A percentile compares a stretch with the other conserved stretches of the same genome.
These are phyloP conservation scores for Penicillium herquei DNA, from an alignment of 495 filamentous ascomycete species.

Conservation along the genomic window DNA sequence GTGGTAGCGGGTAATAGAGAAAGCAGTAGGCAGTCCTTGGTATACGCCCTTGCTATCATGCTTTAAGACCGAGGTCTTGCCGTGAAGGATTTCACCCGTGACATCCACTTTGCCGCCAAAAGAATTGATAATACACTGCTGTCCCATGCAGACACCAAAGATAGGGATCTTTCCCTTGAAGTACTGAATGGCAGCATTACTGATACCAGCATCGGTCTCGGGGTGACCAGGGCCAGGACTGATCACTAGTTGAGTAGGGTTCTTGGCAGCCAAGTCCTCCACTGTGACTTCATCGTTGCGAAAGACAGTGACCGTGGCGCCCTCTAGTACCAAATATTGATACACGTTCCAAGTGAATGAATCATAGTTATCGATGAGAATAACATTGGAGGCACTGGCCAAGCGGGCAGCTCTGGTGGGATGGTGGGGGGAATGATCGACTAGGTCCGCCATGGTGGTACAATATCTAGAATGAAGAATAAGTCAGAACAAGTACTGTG, in stretches of 20 bases:
- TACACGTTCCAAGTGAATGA: constrained; percentile 99
- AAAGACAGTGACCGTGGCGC: constrained; percentile 81
- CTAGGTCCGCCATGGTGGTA: constrained; percentile 46
- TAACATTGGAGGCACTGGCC: constrained; percentile 78
- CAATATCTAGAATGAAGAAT: not conserved
- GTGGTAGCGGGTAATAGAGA: constrained; percentile 93
- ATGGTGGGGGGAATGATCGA: constrained; percentile 86
- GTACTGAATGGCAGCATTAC: constrained; percentile 82
- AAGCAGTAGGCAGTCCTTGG: constrained; percentile 66
- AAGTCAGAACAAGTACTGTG: constrained; percentile 5
- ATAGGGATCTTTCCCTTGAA: constrained; percentile 96
- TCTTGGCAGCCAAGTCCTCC: constrained; percentile 74
- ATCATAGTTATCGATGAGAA: constrained; percentile 98
- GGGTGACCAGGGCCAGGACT: constrained; percentile 96
- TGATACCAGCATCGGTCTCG: constrained; percentile 83
- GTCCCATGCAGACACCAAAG: constrained; percentile 98
- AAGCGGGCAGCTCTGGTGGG: constrained; percentile 66
- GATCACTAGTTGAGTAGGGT: constrained; percentile 90
- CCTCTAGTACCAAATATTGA: constrained; percentile 93
- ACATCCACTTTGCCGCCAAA: constrained; percentile 90
- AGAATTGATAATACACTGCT: constrained; percentile 93
- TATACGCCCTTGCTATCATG: constrained; percentile 92
- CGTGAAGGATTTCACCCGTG: constrained; percentile 94
- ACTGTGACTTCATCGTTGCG: constrained; percentile 90
- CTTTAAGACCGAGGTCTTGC: constrained; percentile 86